Conservation (phyloP, 441 rosid species). For the Daphne laureola region DNA sequence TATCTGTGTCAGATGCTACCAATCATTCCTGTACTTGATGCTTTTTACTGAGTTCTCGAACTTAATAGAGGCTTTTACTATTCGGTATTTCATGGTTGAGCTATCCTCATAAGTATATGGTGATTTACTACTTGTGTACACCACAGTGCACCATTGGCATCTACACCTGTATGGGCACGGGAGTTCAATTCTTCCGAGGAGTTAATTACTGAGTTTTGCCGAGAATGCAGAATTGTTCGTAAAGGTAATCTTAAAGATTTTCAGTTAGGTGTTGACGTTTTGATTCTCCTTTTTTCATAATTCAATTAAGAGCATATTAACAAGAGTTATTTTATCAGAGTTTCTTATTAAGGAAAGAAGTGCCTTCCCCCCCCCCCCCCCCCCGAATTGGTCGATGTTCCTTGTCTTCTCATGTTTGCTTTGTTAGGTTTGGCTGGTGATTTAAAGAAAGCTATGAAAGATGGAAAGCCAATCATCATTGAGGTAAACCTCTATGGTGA, state of each 20-base stretch:
- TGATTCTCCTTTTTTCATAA: not conserved
- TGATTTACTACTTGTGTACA: too few species aligned
- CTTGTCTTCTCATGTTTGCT: constrained; percentile 16
- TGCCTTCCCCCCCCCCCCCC: too few species aligned
- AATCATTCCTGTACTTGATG: not conserved
- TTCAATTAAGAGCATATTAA: not conserved
- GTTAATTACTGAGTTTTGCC: constrained; percentile 81
- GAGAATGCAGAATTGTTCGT: constrained; percentile 99
- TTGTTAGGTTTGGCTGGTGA: constrained; percentile 91
- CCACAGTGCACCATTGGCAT: constrained; percentile 79
- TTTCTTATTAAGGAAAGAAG: constrained; percentile 4
- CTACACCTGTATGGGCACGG: constrained; percentile 93
- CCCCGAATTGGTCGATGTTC: not conserved
- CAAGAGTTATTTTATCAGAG: not conserved
- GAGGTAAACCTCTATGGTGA: constrained; percentile 42
- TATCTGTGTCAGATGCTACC: not conserved
- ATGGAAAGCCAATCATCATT: constrained; percentile 95
- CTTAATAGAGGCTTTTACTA: too few species aligned
- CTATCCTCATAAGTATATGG: too few species aligned
- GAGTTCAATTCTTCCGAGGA: constrained; percentile 82
- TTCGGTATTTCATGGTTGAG: too few species aligned
- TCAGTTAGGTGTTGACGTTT: constrained; percentile 10
- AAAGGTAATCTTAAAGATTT: constrained; percentile 48
- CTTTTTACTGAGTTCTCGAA: constrained; percentile 4
- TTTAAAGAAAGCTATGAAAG: constrained; percentile 98